Conservation (phyloP, 345 rosid species). For the Corymbia maculata region DNA sequence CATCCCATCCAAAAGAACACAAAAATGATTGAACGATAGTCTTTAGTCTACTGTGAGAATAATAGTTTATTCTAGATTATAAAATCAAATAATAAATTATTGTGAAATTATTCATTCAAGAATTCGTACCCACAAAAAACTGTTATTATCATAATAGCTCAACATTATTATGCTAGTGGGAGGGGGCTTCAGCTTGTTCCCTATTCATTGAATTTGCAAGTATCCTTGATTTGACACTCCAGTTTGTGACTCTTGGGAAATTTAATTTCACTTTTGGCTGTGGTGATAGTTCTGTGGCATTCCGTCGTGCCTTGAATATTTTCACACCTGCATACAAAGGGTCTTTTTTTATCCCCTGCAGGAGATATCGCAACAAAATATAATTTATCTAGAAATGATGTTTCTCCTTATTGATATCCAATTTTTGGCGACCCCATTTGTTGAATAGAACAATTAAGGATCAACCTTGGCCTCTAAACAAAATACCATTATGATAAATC, state of each 20-base stretch:
- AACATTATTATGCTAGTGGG: no score
- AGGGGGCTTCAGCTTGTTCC: no score
- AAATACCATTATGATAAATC: background rate
- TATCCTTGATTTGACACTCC: background rate
- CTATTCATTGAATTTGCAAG: background rate
- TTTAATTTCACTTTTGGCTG: background rate
- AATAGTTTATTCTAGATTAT: no score
- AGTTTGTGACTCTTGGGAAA: background rate
- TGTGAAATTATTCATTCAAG: rapidly evolving
- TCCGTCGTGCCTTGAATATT: background rate
- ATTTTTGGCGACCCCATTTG: background rate
- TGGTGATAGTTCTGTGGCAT: background rate
- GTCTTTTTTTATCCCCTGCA: background rate
- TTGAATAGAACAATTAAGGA: background rate
- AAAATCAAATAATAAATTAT: no score
- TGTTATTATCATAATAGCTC: background rate
- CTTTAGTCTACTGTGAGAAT: no score
- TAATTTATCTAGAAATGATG: background rate
- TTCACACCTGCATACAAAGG: background rate
- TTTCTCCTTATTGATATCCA: background rate
- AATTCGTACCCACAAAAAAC: rapidly evolving
- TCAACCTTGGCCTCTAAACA: background rate
- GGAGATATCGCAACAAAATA: background rate
- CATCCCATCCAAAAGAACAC: conserved; percentile 22
- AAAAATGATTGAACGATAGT: no score